phyloP scores from a whole-genome alignment of 2,329 filamentous ascomycete species.

The Waltergamsia citrina region DNA sequence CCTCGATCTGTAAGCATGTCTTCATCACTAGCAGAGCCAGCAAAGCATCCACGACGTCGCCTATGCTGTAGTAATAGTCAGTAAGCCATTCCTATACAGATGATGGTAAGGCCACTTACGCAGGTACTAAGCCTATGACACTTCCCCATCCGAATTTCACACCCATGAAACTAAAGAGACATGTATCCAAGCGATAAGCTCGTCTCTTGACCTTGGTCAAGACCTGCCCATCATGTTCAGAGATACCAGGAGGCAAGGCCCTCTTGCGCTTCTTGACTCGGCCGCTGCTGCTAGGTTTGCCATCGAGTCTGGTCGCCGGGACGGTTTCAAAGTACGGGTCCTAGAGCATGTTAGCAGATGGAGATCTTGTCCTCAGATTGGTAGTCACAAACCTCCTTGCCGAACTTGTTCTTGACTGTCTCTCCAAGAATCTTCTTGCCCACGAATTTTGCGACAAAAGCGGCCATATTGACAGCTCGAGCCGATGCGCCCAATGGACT shows the following conservation, averaged over 20 bases:
- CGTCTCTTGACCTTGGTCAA: constrained; percentile 79
- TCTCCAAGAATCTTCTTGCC: constrained; percentile 49
- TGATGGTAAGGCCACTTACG: constrained; percentile 45
- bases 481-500: neutral
- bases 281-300: constrained; percentile 42
- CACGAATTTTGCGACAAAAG: constrained; percentile 41
- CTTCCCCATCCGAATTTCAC: constrained; percentile 84
- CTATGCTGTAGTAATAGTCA: constrained; percentile 41
- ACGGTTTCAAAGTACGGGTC: constrained; percentile 87
- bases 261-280: constrained; percentile 81
- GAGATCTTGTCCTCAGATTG: neutral
- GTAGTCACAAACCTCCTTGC: constrained; percentile 34
- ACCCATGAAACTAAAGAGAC: constrained; percentile 71
- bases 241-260: constrained; percentile 73
- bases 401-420: constrained; percentile 46
- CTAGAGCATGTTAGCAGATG: constrained; percentile 29
- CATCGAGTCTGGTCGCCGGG: constrained; percentile 59
- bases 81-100: neutral
- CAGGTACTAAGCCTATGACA: constrained; percentile 75
- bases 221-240: constrained; percentile 69
- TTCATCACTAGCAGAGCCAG: constrained; percentile 68
- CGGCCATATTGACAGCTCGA: constrained; percentile 32
- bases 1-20: constrained; percentile 65
- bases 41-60: constrained; percentile 64
- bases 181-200: constrained; percentile 79